Base-by-base conservation (phyloP, 495 filamentous ascomycete genomes). In the Penicillium pulvis region DNA sequence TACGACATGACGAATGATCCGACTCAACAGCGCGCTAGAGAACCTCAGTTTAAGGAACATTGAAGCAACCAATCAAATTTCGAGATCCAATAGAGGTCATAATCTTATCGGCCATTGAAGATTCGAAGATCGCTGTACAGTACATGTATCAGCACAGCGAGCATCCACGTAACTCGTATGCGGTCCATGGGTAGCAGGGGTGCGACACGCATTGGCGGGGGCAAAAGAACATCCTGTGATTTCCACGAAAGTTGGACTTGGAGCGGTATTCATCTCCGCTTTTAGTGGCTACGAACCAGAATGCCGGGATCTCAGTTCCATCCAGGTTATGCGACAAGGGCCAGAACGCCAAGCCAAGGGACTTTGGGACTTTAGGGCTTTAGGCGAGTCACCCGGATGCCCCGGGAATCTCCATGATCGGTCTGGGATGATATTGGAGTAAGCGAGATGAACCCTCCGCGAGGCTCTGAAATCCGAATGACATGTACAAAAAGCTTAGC, bases 241-340 rank as follows among this genome's bases (percentile, higher is more conserved):
- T 23, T 23, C 2, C 20, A 43, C 31, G 44, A 28, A 24, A 36
- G 28, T 52, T 41, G 42, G 60, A 45, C 44, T 41, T 51, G 36
- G 56, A 16, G 43, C 42, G 33, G 19, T 14, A 12, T 47, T 43
- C 39, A 59, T 59, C 60, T 63, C 60, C 60, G 53, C 60, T 59
- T 53, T 53, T 33, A 57, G 61, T 60, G 56, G 57, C 44, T 8
- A 54, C 43, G 35, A 51, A 49, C 61, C 57, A 57, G 35, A 39
- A 31, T 59, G 49, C n/a, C 45, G 61, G 61, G 61, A 47, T 57
- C 20, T 12, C 26, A 16, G 43, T 12, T 49, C 49, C 53, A 53
- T 45, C 30, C 46, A 48, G 53, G 12, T 20, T 5, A 9, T 11
- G 19, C 14, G 54, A 52, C 44, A 23, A 57, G 11, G 39, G 41